Evolutionary conservation across 2,329 filamentous ascomycete genomes (phyloP).

Genomic region (Colletotrichum shisoi): DNA sequence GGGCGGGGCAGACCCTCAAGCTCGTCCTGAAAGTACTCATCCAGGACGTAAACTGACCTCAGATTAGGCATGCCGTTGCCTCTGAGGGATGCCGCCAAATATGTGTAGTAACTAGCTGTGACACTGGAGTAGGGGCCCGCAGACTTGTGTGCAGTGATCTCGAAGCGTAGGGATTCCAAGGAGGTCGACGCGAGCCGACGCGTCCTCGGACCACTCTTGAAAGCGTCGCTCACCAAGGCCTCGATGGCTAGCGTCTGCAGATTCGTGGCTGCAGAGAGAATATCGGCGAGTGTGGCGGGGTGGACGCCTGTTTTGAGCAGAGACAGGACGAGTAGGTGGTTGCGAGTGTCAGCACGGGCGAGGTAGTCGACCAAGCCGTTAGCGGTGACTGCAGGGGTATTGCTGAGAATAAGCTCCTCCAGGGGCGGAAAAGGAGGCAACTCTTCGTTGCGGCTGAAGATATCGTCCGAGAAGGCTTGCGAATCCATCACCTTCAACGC

Average conservation of each 20-base stretch:
- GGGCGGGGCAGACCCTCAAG: constrained; percentile 75
- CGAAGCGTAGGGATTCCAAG: constrained; percentile 79
- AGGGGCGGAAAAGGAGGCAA: constrained; percentile 78
- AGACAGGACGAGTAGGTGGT: constrained; percentile 71
- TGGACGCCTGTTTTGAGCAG: constrained; percentile 76
- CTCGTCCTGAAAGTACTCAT: constrained; percentile 81
- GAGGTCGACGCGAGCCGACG: constrained; percentile 73
- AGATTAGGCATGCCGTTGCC: constrained; percentile 77
- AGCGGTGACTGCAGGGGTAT: constrained; percentile 75
- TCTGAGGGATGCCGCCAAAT: constrained; percentile 83
- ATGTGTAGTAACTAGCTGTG: constrained; percentile 77
- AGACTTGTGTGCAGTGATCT: constrained; percentile 71
- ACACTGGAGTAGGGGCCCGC: constrained; percentile 66
- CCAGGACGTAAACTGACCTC: constrained; percentile 82
- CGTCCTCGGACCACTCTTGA: constrained; percentile 57
- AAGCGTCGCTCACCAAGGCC: constrained; percentile 58
- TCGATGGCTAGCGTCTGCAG: constrained; percentile 66
- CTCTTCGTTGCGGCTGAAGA: constrained; percentile 72
- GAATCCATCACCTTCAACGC: constrained; percentile 79
- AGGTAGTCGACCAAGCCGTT: constrained; percentile 76
- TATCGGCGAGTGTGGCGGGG: constrained; percentile 65
- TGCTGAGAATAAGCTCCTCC: constrained; percentile 74
- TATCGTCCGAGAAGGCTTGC: constrained; percentile 74
- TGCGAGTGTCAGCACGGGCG: constrained; percentile 64
- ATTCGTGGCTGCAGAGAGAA: constrained; percentile 65